Conservation (phyloP, 768 basidiomycete species). For the Clathrus columnatus region DNA sequence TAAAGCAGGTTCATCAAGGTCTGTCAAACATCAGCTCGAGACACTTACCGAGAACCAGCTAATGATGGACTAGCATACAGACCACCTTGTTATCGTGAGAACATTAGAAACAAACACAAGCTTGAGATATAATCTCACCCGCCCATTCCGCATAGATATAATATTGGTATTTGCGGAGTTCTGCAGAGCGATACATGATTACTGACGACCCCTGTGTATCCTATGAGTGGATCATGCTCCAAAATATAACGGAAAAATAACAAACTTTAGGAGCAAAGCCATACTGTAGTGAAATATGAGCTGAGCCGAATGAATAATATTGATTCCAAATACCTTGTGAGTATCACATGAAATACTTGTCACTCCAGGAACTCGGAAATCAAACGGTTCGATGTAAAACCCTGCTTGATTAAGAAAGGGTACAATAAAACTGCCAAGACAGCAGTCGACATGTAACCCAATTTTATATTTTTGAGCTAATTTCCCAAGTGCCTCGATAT, state of each 20-base stretch:
- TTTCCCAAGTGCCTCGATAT: slow-evolving; percentile 68
- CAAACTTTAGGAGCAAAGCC: slow-evolving; percentile 87
- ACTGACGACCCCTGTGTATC: slow-evolving; percentile 71
- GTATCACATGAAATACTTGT: slow-evolving; percentile 95
- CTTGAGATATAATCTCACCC: slow-evolving; percentile 32
- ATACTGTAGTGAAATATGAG: slow-evolving; percentile 42
- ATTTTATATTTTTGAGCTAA: slow-evolving; percentile 69
- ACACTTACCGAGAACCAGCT: slow-evolving; percentile 74
- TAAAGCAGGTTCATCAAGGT: slow-evolving; percentile 20
- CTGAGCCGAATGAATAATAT: neutral
- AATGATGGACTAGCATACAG: slow-evolving; percentile 87
- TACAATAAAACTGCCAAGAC: slow-evolving; percentile 87
- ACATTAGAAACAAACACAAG: slow-evolving; percentile 4
- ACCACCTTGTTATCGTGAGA: slow-evolving; percentile 44
- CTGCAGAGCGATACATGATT: slow-evolving; percentile 83
- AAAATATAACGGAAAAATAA: slow-evolving; percentile 1
- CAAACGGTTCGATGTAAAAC: slow-evolving; percentile 65
- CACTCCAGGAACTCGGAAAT: slow-evolving; percentile 86
- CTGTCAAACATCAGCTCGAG: slow-evolving; percentile 5
- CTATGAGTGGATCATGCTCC: neutral
- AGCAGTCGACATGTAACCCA: slow-evolving; percentile 92
- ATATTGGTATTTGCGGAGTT: slow-evolving; percentile 76
- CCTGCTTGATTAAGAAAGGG: slow-evolving; percentile 84
- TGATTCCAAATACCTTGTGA: slow-evolving; percentile 56
- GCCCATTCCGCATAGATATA: slow-evolving; percentile 77